Conservation (phyloP, 129 eudicot genomes). For the Saussurea involucrata region DNA sequence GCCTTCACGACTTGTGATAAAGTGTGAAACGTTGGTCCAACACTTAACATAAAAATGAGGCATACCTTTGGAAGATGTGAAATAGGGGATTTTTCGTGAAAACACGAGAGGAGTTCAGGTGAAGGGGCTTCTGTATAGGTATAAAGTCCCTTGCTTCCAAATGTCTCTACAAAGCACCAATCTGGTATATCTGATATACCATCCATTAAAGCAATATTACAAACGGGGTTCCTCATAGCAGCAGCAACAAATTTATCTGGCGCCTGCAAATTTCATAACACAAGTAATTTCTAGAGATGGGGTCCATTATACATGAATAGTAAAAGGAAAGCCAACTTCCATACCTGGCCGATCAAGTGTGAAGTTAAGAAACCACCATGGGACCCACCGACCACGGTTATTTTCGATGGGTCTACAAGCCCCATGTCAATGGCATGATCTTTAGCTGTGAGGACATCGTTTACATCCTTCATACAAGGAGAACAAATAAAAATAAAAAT, state of each 20-base stretch:
- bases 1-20: too few relatives aligned
- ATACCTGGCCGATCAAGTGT: conserved; percentile 96
- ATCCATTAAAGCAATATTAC: conserved; percentile 86
- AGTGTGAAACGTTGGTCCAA: too few relatives aligned
- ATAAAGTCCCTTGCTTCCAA: conserved; percentile 59
- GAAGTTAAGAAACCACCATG: conserved; percentile 97
- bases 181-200: conserved; percentile 96
- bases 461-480: conserved; percentile 66
- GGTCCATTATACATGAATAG: not conserved
- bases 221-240: conserved; percentile 87
- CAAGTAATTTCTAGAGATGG: not conserved
- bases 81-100: conserved; percentile 80
- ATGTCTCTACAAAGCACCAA: conserved; percentile 89
- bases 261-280: conserved; percentile 50
- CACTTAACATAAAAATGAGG: too few relatives aligned
- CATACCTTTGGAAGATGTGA: conserved; percentile 74
- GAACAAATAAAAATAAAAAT: not conserved
- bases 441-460: conserved; percentile 79
- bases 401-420: conserved; percentile 81
- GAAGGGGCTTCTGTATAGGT: conserved; percentile 74
- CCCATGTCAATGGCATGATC: conserved; percentile 65
- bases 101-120: conserved; percentile 39
- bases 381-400: conserved; percentile 84
- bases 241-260: conserved; percentile 88
- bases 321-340: not conserved